Conservation (phyloP, 2,329 filamentous ascomycete species). For the Simplicillium sp. region DNA sequence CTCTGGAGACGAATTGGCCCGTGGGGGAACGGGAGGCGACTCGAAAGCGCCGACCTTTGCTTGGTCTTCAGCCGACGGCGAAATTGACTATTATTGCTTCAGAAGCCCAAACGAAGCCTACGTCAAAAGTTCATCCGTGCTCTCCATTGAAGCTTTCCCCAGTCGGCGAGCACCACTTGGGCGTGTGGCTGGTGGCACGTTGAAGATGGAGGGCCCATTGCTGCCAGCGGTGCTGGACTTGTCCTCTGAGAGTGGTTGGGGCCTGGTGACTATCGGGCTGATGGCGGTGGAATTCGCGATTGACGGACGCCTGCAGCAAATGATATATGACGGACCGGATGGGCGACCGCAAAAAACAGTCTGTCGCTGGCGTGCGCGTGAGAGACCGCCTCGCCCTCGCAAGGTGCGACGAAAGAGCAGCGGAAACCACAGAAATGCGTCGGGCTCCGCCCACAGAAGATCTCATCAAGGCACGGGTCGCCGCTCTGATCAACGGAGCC, state of each 20-base stretch:
- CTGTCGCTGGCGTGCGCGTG: neutral
- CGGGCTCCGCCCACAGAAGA: neutral
- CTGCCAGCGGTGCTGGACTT: neutral
- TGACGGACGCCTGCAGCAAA: neutral
- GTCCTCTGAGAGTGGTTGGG: neutral
- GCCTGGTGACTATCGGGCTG: neutral
- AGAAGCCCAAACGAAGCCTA: slow-evolving; percentile 11
- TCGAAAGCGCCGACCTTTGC: slow-evolving; percentile 13
- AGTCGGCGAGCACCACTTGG: neutral
- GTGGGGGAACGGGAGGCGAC: neutral
- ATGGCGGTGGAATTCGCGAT: neutral
- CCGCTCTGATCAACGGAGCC: neutral
- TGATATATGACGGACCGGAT: neutral
- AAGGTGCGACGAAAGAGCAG: too few relatives aligned
- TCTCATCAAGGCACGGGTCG: neutral
- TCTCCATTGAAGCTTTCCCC: slow-evolving; percentile 2
- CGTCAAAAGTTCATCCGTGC: slow-evolving; percentile 5
- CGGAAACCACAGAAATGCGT: too few relatives aligned
- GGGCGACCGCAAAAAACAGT: neutral
- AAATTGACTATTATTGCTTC: slow-evolving; percentile 15
- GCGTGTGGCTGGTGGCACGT: neutral
- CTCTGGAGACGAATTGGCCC: slow-evolving; percentile 9
- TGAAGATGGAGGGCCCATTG: neutral
- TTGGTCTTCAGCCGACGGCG: slow-evolving; percentile 14
- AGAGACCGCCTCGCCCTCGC: too few relatives aligned